These are phyloP conservation scores for Melaleuca alternifolia DNA, from an alignment of 345 rosid genomes.

Conservation along the genomic window DNA sequence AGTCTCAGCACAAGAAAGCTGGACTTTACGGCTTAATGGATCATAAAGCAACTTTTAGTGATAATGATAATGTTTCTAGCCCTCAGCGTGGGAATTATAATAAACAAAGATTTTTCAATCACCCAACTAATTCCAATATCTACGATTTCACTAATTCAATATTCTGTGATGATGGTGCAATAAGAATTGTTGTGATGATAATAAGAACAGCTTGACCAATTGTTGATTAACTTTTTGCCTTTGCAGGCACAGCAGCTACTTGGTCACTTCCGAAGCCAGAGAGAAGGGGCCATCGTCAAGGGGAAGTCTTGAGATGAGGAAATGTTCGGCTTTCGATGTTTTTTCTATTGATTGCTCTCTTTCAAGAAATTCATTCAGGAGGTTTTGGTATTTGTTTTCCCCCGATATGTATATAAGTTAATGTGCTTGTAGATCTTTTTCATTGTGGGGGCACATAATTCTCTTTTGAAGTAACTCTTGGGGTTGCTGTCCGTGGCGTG, in stretches of 20 bases:
- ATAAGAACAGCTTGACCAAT: background rate
- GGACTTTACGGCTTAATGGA: background rate
- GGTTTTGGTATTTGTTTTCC: background rate
- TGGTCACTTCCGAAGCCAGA: conserved; percentile 83
- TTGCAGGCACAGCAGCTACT: conserved; percentile 93
- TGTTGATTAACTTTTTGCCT: background rate
- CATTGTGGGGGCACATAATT: background rate
- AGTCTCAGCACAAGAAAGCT: background rate
- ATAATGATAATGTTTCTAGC: background rate
- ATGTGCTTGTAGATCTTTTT: background rate
- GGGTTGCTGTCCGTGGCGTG: background rate
- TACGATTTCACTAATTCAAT: background rate
- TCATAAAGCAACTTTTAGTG: background rate
- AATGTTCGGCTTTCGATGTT: background rate
- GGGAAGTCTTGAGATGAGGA: conserved; percentile 30
- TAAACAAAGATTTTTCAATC: background rate
- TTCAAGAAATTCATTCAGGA: background rate
- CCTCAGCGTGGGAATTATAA: background rate
- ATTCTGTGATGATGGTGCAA: background rate
- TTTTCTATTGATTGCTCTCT: background rate
- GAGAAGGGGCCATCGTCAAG: conserved; percentile 57
- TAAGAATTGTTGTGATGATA: conserved; percentile 3
- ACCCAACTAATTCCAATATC: background rate
- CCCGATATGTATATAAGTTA: background rate
- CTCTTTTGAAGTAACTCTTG: background rate